Conservation (phyloP, 2,329 filamentous ascomycete species). For the Exophiala oligosperma region DNA sequence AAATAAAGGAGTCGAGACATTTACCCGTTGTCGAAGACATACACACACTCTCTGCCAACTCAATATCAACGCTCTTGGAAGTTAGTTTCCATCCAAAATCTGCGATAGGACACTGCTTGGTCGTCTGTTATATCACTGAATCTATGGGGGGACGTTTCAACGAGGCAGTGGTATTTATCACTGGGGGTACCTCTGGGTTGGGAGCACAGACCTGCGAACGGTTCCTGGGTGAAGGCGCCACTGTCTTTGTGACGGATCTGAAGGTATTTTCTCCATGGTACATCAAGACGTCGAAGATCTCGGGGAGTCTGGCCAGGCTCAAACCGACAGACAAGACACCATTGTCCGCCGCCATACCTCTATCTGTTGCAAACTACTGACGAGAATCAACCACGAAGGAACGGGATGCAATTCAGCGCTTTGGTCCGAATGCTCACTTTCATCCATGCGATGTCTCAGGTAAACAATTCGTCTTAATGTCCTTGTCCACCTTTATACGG, state of each 20-base stretch:
- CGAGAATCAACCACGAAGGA: conserved; percentile 7
- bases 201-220: conserved; percentile 16
- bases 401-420: conserved; percentile 10
- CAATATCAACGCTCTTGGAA: neutral
- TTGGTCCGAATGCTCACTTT: conserved; percentile 17
- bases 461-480: conserved; percentile 6
- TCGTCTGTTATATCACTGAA: neutral
- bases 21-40: neutral
- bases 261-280: conserved; percentile 8
- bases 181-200: conserved; percentile 15
- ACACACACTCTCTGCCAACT: neutral
- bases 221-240: conserved; percentile 13
- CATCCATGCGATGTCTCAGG: conserved; percentile 16
- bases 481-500: neutral
- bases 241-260: conserved; percentile 15
- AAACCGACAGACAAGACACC: neutral
- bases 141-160: conserved; percentile 9
- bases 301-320: neutral
- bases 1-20: too few relatives aligned
- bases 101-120: neutral
- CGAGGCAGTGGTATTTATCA: conserved; percentile 14
- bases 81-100: neutral
- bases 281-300: neutral
- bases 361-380: conserved; percentile 8
- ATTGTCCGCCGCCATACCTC: neutral